Percentiles rank a stretch among this genome's conserved stretches.
These are phyloP conservation scores for Rubia balearica DNA, from an alignment of 305 asterid genomes.

Conservation along the genomic window DNA sequence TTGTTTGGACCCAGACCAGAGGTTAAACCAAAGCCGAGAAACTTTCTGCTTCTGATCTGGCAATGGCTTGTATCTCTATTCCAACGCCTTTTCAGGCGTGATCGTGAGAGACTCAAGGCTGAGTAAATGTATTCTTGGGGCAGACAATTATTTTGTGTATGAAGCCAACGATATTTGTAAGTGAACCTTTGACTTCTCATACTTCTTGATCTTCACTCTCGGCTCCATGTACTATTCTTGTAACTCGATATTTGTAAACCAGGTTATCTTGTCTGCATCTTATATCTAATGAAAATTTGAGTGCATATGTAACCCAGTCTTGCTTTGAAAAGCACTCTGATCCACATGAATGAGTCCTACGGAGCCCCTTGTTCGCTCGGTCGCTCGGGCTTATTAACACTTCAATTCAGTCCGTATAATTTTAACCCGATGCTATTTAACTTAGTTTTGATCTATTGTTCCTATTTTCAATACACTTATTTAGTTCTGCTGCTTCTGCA, in stretches of 20 bases:
- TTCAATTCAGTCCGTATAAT: too few species aligned
- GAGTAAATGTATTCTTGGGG: slow-evolving; percentile 27
- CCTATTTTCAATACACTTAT: too few species aligned
- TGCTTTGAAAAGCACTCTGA: too few species aligned
- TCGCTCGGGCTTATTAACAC: too few species aligned
- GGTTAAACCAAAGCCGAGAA: slow-evolving; percentile 43
- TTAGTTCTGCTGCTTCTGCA: too few species aligned
- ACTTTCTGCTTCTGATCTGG: slow-evolving; percentile 51
- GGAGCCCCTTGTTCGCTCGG: too few species aligned
- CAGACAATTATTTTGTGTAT: neutral
- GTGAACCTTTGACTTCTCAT: neutral
- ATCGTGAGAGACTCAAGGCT: slow-evolving; percentile 43
- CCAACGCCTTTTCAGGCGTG: slow-evolving; percentile 43
- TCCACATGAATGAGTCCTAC: neutral
- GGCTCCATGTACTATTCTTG: neutral
- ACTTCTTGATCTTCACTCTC: neutral
- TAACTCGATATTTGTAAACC: neutral
- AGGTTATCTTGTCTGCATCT: too few species aligned
- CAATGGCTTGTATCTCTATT: slow-evolving; percentile 62
- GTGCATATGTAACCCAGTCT: too few species aligned
- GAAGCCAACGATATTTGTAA: neutral
- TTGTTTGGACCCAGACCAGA: slow-evolving; percentile 68
- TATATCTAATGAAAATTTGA: too few species aligned
- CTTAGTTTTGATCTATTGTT: too few species aligned
- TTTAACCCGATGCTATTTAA: too few species aligned